Conservation (phyloP, 805 yeast species). For the Metschnikowia henanensis region DNA sequence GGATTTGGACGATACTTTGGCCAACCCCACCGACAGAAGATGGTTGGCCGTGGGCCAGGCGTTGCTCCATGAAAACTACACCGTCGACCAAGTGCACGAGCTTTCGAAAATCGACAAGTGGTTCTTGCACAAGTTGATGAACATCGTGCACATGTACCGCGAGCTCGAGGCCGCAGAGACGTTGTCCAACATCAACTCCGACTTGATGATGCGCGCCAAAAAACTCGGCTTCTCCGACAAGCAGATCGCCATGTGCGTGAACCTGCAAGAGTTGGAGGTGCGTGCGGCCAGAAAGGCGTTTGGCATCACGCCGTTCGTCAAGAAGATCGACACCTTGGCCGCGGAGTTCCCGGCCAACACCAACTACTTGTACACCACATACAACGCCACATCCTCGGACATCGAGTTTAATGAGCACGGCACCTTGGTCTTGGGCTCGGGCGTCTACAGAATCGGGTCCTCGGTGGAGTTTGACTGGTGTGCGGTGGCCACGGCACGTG, state of each 20-base stretch:
- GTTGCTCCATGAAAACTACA: slow-evolving; percentile 81
- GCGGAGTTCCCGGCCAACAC: slow-evolving; percentile 99
- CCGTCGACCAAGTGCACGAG: slow-evolving; percentile 91
- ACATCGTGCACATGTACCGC: slow-evolving; percentile 86
- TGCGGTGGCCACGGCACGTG: slow-evolving; percentile 96
- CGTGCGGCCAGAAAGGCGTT: slow-evolving; percentile 78
- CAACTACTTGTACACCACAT: slow-evolving; percentile 93
- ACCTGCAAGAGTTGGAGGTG: slow-evolving; percentile 73
- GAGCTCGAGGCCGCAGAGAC: slow-evolving; percentile 65
- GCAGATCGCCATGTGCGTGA: slow-evolving; percentile 82
- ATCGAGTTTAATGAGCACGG: slow-evolving; percentile 87
- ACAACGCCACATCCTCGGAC: slow-evolving; percentile 86
- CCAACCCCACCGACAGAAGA: slow-evolving; percentile 93
- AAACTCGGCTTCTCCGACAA: slow-evolving; percentile 93
- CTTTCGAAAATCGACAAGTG: slow-evolving; percentile 92
- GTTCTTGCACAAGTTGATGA: slow-evolving; percentile 91
- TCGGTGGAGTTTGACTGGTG: slow-evolving; percentile 99
- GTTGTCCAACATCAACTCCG: slow-evolving; percentile 60
- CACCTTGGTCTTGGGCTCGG: slow-evolving; percentile 95
- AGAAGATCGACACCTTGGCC: slow-evolving; percentile 95
- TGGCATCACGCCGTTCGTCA: slow-evolving; percentile 89
- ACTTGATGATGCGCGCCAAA: slow-evolving; percentile 75
- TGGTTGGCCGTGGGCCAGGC: slow-evolving; percentile 99
- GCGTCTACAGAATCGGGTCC: slow-evolving; percentile 98
- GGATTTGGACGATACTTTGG: slow-evolving; percentile 70